Evolutionary conservation across 1,139 yeast genomes (phyloP).

Genomic region (Hyphopichia burtonii): DNA sequence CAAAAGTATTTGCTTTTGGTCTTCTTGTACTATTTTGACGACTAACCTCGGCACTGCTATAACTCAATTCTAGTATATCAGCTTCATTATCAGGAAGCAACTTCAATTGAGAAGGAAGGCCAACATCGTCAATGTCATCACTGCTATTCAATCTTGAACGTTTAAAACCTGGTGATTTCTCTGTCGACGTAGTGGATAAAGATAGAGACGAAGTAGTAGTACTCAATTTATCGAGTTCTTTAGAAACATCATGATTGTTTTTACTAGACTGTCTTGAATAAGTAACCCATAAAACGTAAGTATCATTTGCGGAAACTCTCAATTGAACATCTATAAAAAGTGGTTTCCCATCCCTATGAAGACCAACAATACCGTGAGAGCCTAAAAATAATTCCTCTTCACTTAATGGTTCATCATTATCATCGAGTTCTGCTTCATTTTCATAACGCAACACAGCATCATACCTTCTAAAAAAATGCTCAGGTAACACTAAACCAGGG

Average conservation of each 20-base stretch:
- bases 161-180: slow-evolving; percentile 7
- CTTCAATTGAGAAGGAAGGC: slow-evolving; percentile 58
- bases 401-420: slow-evolving; percentile 15
- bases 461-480: slow-evolving; percentile 77
- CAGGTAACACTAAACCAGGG: slow-evolving; percentile 70
- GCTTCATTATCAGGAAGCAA: slow-evolving; percentile 41
- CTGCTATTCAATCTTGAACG: slow-evolving; percentile 15
- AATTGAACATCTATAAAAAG: slow-evolving; percentile 77
- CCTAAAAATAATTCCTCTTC: slow-evolving; percentile 52
- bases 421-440: slow-evolving; percentile 9
- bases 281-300: slow-evolving; percentile 82
- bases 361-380: slow-evolving; percentile 65
- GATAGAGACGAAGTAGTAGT: slow-evolving; percentile 10
- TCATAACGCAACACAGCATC: slow-evolving; percentile 27
- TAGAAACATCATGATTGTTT: slow-evolving; percentile 17
- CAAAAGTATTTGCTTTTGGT: slow-evolving; percentile 28
- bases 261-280: slow-evolving; percentile 54
- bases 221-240: slow-evolving; percentile 26
- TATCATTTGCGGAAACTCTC: slow-evolving; percentile 61
- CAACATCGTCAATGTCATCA: slow-evolving; percentile 11
- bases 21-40: slow-evolving; percentile 39
- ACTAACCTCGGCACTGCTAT: slow-evolving; percentile 29
- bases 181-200: slow-evolving; percentile 6
- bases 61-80: slow-evolving; percentile 33
- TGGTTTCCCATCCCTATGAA: slow-evolving; percentile 66